These are phyloP conservation scores for Debaryomyces psychrophilus DNA, from an alignment of 1,139 yeast genomes.

Conservation along the genomic window DNA sequence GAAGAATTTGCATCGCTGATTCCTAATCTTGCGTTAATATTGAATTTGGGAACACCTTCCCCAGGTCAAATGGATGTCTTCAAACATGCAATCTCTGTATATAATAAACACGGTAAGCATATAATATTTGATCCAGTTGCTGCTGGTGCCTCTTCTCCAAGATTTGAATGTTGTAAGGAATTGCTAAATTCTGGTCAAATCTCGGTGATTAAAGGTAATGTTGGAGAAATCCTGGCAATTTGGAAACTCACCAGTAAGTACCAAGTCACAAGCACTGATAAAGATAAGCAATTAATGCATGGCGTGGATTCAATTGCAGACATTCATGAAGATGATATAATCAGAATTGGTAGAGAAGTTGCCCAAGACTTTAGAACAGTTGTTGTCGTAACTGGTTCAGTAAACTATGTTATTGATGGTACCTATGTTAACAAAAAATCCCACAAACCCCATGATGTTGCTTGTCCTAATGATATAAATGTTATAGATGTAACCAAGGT, in stretches of 20 bases:
- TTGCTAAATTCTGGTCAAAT: conserved; percentile 62
- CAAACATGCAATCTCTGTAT: conserved; percentile 56
- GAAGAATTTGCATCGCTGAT: conserved; percentile 59
- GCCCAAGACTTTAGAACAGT: conserved; percentile 58
- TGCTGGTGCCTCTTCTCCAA: conserved; percentile 73
- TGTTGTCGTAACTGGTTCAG: conserved; percentile 68
- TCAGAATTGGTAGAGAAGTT: conserved; percentile 51
- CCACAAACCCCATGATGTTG: conserved; percentile 1
- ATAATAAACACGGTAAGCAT: conserved; percentile 61
- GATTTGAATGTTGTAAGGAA: conserved; percentile 51
- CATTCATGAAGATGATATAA: conserved; percentile 29
- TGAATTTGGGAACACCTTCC: conserved; percentile 79
- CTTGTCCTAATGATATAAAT: neutral
- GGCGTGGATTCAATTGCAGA: conserved; percentile 71
- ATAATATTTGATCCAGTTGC: conserved; percentile 91
- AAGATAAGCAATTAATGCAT: conserved; percentile 51
- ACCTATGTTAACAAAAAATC: neutral
- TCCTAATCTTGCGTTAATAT: conserved; percentile 59
- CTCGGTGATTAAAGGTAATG: conserved; percentile 82
- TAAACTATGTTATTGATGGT: conserved; percentile 33
- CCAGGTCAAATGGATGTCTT: conserved; percentile 47
- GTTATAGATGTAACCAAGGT: conserved; percentile 23
- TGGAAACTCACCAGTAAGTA: conserved; percentile 35
- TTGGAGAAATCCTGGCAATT: conserved; percentile 70
- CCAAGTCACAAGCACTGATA: conserved; percentile 36